Evolutionary conservation across 2,329 filamentous ascomycete genomes (phyloP), one percentile per base, ranked within the genome.

Genomic region (Neofusicoccum laricinum): DNA sequence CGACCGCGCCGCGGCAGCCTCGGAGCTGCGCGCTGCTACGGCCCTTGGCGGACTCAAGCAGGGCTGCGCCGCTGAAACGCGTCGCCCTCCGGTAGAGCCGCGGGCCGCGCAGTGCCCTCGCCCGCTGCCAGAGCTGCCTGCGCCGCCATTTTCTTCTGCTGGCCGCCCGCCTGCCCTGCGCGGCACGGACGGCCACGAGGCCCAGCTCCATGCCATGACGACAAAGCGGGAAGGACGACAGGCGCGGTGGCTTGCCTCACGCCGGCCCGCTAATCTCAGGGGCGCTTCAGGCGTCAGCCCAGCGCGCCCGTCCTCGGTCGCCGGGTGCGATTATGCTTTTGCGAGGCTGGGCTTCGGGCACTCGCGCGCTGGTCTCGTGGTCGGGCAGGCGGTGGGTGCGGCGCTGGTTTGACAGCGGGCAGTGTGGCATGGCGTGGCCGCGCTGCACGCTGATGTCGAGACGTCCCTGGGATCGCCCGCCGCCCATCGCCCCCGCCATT

Each of bases 211-310:
- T 30, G 40, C 19, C 53, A 32, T 58, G 53, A 17, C 53, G 53
- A 53, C 50, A 38, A 53, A 40, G 50, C 50, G 34, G 50, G 53
- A 58, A 45, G 51, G 51, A 55, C 53, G 53, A 45, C 38, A 45
- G 49, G 34, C 49, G 49, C 17, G 34, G 49, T 53, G 49, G 53
- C 38, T 43, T 58, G 53, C 38, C 34, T 43, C 53, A 58, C 38
- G 53, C 19, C 53, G 53, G 49, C 38, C 53, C 53, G 53, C 53
- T 58, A 58, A 58, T 58, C 53, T 58, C 53, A 55, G 51, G 51
- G 51, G 51, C 51, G 51, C 51, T 55, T 55, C 51, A 58, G 53
- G 53, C 53, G 53, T 45, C 53, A 58, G 53, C 53, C 53, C 53
- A 55, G 50, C 50, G 50, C 19, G 17, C 34, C 34, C 19, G 36